Conservation (phyloP, 140 eudicot genomes). For the Stevia rebaudiana region DNA sequence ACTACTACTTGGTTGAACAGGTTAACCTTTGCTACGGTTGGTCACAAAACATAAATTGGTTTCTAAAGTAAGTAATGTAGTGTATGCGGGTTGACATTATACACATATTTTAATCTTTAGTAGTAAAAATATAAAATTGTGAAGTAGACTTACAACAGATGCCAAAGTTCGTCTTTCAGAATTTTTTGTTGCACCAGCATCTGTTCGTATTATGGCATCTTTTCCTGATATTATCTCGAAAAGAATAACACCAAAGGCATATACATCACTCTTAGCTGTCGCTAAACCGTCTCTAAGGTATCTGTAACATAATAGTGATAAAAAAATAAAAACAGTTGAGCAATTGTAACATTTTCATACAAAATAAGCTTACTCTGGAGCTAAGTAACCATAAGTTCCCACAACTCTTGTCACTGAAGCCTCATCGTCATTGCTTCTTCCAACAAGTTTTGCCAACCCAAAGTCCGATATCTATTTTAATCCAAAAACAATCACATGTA, state of each 20-base stretch:
- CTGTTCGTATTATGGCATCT: constrained; percentile 67
- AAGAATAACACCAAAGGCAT: constrained; percentile 88
- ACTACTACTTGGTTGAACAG: neutral
- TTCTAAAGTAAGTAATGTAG: neutral
- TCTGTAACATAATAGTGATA: constrained; percentile 32
- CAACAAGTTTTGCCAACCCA: constrained; percentile 85
- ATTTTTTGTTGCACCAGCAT: constrained; percentile 41
- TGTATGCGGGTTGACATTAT: no score
- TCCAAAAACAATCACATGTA: constrained; percentile 15
- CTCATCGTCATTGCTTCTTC: constrained; percentile 55
- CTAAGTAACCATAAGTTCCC: constrained; percentile 91
- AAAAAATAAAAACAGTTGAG: no score
- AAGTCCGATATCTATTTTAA: constrained; percentile 72
- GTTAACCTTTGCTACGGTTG: neutral
- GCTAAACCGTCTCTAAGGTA: constrained; percentile 83
- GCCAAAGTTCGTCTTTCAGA: constrained; percentile 75
- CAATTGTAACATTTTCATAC: no score
- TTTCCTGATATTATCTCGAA: constrained; percentile 83
- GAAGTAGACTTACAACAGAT: constrained; percentile 65
- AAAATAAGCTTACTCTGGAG: constrained; percentile 78
- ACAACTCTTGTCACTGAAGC: constrained; percentile 86
- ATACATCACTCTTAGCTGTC: constrained; percentile 71
- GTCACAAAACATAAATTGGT: neutral
- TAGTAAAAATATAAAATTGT: neutral
- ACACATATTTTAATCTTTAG: no score